Conservation (phyloP, 2,329 filamentous ascomycete species). For the Exophiala oligosperma region DNA sequence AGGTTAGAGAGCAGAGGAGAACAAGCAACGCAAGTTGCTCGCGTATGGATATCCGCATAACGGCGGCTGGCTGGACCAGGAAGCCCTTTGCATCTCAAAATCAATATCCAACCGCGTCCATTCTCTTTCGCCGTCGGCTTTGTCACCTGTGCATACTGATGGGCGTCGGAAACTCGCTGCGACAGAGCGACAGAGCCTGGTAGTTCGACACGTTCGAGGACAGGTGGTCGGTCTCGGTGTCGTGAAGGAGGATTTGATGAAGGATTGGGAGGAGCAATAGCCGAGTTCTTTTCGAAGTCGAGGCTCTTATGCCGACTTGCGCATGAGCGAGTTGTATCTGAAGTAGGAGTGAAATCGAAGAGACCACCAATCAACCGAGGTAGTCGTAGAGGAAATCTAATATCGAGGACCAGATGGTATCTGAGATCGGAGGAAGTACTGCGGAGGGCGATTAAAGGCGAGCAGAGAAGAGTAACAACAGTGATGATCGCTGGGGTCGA, state of each 20-base stretch:
- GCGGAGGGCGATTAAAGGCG: background rate
- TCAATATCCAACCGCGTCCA: constrained; percentile 1
- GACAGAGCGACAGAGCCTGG: background rate
- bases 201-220: background rate
- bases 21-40: constrained; percentile 84
- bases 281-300: no score
- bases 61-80: constrained; percentile 6
- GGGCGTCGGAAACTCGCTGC: background rate
- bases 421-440: background rate
- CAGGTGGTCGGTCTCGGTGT: background rate
- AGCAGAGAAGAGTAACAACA: background rate
- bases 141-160: constrained; percentile 3
- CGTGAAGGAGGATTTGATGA: background rate
- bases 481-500: background rate
- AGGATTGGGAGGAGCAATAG: background rate
- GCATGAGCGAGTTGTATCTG: no score
- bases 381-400: no score
- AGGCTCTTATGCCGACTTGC: no score
- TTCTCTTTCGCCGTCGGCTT: constrained; percentile 9
- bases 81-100: constrained; percentile 15
- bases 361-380: no score
- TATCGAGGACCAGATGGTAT: no score
- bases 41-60: constrained; percentile 82
- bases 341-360: no score
- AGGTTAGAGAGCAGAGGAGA: constrained; percentile 69